phyloP scores from a whole-genome alignment of 148 eudicot genomes.

The Amaranthus palmeri region DNA sequence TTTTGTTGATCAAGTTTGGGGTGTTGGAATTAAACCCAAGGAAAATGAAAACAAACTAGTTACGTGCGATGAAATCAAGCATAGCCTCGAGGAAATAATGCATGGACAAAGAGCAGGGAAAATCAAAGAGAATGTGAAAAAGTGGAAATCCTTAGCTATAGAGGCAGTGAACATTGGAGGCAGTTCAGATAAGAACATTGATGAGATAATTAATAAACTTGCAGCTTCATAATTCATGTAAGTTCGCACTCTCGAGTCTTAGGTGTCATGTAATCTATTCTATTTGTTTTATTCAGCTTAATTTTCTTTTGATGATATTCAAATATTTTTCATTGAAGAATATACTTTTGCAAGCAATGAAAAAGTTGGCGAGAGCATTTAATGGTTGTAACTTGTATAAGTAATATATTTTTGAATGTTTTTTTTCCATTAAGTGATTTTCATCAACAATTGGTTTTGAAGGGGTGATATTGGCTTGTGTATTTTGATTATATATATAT shows the following conservation, averaged over 20 bases:
- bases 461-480: no score
- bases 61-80: conserved; percentile 11
- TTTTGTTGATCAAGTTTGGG: conserved; percentile 26
- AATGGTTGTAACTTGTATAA: no score
- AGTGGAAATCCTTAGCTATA: conserved; percentile 26
- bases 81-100: conserved; percentile 12
- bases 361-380: no score
- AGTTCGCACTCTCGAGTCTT: neutral
- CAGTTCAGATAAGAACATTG: conserved; percentile 18
- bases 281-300: neutral
- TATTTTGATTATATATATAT: no score
- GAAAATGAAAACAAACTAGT: conserved; percentile 4
- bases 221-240: conserved; percentile 1
- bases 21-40: conserved; percentile 11
- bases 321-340: no score
- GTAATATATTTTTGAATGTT: no score
- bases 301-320: neutral
- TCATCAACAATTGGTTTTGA: no score
- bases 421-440: no score
- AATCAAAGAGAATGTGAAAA: conserved; percentile 18
- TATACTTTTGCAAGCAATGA: no score
- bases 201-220: conserved; percentile 16
- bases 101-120: conserved; percentile 11
- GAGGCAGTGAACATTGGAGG: conserved; percentile 20
- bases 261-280: neutral